A percentile compares a stretch with the other conserved stretches of the same genome.
Evolutionary conservation across 2,329 filamentous ascomycete genomes (phyloP).

Genomic region (Aspergillus caelatus): DNA sequence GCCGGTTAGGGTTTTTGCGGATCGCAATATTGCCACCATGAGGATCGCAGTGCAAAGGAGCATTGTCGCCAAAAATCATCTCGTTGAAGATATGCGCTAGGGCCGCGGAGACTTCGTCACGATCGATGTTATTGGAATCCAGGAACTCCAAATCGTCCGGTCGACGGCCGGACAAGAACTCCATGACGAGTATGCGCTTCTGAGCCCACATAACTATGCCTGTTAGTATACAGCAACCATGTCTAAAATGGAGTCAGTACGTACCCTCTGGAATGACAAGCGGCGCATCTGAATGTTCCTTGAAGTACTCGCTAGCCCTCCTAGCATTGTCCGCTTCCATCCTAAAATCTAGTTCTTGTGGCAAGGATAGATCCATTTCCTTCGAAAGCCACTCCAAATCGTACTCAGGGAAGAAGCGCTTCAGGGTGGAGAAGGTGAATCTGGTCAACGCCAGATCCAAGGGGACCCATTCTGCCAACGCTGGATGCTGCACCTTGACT

Average conservation of each 20-base stretch:
- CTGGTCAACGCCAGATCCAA: constrained; percentile 83
- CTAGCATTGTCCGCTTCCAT: constrained; percentile 83
- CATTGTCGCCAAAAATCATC: constrained; percentile 93
- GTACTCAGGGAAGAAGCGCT: constrained; percentile 94
- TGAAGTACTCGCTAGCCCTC: constrained; percentile 79
- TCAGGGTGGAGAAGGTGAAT: constrained; percentile 87
- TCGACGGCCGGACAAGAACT: constrained; percentile 81
- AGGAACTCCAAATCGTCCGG: constrained; percentile 88
- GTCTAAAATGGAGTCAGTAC: not conserved
- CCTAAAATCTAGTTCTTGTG: constrained; percentile 87
- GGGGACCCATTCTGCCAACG: constrained; percentile 83
- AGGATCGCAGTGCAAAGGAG: constrained; percentile 92
- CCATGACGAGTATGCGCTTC: constrained; percentile 91
- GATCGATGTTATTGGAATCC: constrained; percentile 82
- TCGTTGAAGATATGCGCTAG: constrained; percentile 95
- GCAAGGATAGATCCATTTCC: constrained; percentile 89
- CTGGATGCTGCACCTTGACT: constrained; percentile 95
- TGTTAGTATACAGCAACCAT: constrained; percentile 18
- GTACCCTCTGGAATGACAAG: constrained; percentile 76
- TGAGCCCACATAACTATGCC: constrained; percentile 77
- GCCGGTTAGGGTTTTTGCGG: constrained; percentile 68
- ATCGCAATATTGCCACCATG: constrained; percentile 97
- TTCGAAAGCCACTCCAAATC: constrained; percentile 93
- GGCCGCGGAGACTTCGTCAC: constrained; percentile 91
- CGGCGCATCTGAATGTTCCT: constrained; percentile 71